Percentiles rank a stretch among this genome's conserved stretches.
Conservation (phyloP, 257 asterid genomes). For the Buddleja alternifolia region DNA sequence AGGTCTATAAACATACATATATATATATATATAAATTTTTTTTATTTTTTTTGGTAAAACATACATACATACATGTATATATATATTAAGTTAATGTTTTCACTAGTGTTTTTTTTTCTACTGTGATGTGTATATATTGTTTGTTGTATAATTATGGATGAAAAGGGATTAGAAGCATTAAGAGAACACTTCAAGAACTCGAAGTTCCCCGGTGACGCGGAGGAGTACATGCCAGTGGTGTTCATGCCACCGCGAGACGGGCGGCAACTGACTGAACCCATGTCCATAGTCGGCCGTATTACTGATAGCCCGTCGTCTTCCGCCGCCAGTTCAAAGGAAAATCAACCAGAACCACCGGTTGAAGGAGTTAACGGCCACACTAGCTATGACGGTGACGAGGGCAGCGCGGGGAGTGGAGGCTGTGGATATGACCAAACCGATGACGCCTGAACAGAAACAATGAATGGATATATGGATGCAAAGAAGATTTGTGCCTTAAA, state of each 20-base stretch:
- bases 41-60: no score
- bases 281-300: conserved; percentile 43
- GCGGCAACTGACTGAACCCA: conserved; percentile 50
- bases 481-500: no score
- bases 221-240: conserved; percentile 89
- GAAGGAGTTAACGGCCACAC: conserved; percentile 7
- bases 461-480: no score
- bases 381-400: background rate
- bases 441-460: conserved; percentile 22
- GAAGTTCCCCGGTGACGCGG: conserved; percentile 82
- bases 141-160: background rate
- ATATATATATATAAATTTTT: background rate
- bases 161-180: conserved; percentile 79
- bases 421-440: conserved; percentile 24
- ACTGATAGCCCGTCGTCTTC: conserved; percentile 28
- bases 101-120: no score
- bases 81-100: no score
- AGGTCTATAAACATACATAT: conserved; percentile 43
- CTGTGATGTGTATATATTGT: background rate
- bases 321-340: conserved; percentile 30
- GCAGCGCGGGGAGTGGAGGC: conserved; percentile 31
- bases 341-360: conserved; percentile 18
- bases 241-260: conserved; percentile 95
- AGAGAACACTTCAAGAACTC: conserved; percentile 96
- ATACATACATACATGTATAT: no score